phyloP scores from a whole-genome alignment of 495 filamentous ascomycete genomes.

The Hyaloscypha finlandica region DNA sequence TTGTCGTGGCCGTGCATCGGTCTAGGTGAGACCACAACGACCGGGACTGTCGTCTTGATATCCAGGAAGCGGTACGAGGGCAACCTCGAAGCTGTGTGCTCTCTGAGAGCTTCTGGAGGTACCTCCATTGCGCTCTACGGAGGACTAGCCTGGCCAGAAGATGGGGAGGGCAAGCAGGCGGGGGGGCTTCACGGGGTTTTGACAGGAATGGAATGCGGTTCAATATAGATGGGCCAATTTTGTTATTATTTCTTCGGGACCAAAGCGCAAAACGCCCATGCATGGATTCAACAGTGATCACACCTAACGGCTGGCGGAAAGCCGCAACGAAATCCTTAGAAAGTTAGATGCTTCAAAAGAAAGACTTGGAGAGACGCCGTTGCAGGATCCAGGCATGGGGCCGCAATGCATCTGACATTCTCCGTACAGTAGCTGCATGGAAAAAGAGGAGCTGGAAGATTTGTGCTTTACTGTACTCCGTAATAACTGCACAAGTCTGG shows the following conservation, averaged over 20 bases:
- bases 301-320: slow-evolving; percentile 1
- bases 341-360: background rate
- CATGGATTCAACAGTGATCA: background rate
- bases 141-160: background rate
- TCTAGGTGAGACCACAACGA: slow-evolving; percentile 1
- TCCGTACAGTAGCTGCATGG: background rate
- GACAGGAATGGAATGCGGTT: background rate
- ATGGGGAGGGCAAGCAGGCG: background rate
- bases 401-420: background rate
- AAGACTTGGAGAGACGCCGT: background rate
- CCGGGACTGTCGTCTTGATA: slow-evolving; percentile 3
- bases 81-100: slow-evolving; percentile 1
- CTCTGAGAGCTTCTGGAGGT: slow-evolving; percentile 1
- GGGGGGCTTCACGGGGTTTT: slow-evolving; percentile 1
- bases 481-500: background rate
- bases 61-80: background rate
- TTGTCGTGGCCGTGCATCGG: background rate
- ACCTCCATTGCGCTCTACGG: slow-evolving; percentile 1
- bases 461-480: too few species aligned
- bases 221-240: slow-evolving; percentile 2
- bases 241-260: background rate
- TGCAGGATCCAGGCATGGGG: background rate
- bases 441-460: background rate
- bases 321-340: background rate
- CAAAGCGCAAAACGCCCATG: background rate